Evolutionary conservation across 2,329 filamentous ascomycete species (phyloP), one percentile per base, ranked within the genome.

Genomic region (Colletotrichum coccodes): DNA sequence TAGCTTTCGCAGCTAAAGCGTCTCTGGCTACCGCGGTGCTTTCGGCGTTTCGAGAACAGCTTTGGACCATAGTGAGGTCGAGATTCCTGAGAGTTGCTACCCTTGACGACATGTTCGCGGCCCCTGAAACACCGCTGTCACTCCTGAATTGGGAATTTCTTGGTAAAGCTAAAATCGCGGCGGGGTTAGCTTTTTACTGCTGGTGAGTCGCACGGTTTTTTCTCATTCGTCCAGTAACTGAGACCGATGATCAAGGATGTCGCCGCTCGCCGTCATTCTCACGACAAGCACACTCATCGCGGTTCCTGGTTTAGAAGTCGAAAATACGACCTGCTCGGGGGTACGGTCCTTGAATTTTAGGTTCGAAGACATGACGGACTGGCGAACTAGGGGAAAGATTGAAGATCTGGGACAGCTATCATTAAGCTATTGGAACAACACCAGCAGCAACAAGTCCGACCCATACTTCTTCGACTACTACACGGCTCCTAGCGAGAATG

Each of bases 221-320:
- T 6, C 14, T 32, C 32, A 36, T 0, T 3, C 8, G 5, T 6
- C 23, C 1, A 18, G 3, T 1, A 44, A 6, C 40, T 44, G 6
- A 44, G 18, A 21, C 18, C 4, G 23, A 30, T n/a, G 6, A 16
- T 12, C 3, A 46, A 56, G 49, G 49, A 34, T 47, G 16, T 79
- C 78, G 12, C 79, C 79, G 2, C 69, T 81, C 3, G 73, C 79
- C 14, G 78, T 80, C 16, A 79, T 81, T 47, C 77, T 84, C 58
- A 78, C 79, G 4, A 77, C 79, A 23, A 77, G 77, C 46, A 78
- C 79, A 4, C 74, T 81, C n/a, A 50, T 71, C 18, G 65, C 67
- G 1, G 56, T 70, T 4, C 71, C 78, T 71, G 62, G 78, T 56
- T 72, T 60, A 21, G 75, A 54, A 16, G 78, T 38, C 72, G 23